Evolutionary conservation across 2,329 filamentous ascomycete species (phyloP), one percentile per base, ranked within the genome.

Genomic region (Tetracladium maxilliforme): DNA sequence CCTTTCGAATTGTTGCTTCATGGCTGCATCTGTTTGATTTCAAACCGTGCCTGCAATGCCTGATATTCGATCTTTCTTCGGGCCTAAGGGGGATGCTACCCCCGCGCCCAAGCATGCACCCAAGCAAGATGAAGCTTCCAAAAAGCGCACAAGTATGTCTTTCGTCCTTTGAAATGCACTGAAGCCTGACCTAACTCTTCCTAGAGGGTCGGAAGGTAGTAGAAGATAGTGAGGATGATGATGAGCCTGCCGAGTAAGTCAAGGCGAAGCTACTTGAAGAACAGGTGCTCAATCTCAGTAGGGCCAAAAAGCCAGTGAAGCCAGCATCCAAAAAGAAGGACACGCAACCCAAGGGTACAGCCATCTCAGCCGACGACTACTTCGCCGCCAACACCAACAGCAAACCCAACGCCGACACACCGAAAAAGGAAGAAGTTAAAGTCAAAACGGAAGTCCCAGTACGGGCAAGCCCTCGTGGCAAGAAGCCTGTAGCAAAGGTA

Each of bases 21-120:
- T n/a, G n/a, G n/a, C n/a, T n/a, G n/a, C n/a, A n/a, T n/a, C n/a
- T n/a, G n/a, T n/a, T n/a, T n/a, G n/a, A n/a, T n/a, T n/a, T n/a
- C n/a, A n/a, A n/a, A 14, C 21, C 9, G 92, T 93, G 84, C 71
- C 84, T 27, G 82, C 37, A 33, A 90, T 90, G 82, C 69, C 81
- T 19, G 87, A 95, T 52, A 95, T 94, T 43, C 69, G 86, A 44
- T 83, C 64, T 40, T 95, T 94, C 54, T 94, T 95, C 57, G 73
- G 77, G 28, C 71, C 78, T 32, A 84, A 84, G 49, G 69, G 70
- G 25, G 63, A 66, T 34, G 59, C 64, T 38, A 54, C 63, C 22
- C 54, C 64, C 10, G 51, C 60, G 31, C 50, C 50, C 34, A 41
- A 42, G 33, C 48, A 50, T 35, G 54, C 61, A 40, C 38, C 52